Percentiles rank a stretch among this genome's conserved stretches.
These are phyloP conservation scores for Vitis rotundifolia DNA, from an alignment of 164 flowering plant species.

Conservation along the genomic window DNA sequence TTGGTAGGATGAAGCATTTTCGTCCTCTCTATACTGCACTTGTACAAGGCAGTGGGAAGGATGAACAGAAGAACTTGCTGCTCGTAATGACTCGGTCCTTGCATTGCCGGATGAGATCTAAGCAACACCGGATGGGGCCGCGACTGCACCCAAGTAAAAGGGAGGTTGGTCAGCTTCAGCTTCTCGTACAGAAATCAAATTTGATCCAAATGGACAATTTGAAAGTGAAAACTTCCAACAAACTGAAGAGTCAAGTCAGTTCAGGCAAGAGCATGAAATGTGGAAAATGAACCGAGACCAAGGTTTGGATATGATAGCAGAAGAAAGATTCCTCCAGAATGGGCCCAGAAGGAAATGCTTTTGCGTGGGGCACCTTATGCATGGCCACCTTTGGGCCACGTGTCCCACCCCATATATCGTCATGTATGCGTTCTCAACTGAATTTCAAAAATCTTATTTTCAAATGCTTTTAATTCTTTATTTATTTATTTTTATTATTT, in stretches of 20 bases:
- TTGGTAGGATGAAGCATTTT: constrained; percentile 92
- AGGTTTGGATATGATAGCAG: constrained; percentile 59
- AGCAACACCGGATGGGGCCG: constrained; percentile 60
- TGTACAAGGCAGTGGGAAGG: constrained; percentile 62
- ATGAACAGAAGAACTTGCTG: constrained; percentile 60
- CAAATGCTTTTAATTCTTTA: too few species aligned
- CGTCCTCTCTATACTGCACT: constrained; percentile 84
- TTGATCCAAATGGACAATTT: constrained; percentile 44
- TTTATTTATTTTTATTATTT: too few species aligned
- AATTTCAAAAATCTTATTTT: too few species aligned
- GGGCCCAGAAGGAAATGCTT: too few species aligned
- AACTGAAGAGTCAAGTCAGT: constrained; percentile 50
- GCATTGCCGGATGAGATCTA: constrained; percentile 56
- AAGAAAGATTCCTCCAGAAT: too few species aligned
- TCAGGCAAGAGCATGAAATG: constrained; percentile 64
- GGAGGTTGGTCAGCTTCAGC: constrained; percentile 50
- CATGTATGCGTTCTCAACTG: too few species aligned
- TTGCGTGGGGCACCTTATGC: too few species aligned
- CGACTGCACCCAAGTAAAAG: constrained; percentile 33
- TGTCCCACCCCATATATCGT: too few species aligned
- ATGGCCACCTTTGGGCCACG: too few species aligned
- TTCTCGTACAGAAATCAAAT: constrained; percentile 46
- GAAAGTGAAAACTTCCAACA: constrained; percentile 32
- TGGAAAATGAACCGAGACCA: constrained; percentile 61
- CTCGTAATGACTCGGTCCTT: constrained; percentile 51